These are phyloP conservation scores for Tinospora cordifolia DNA, from an alignment of 164 flowering plant species.

Conservation along the genomic window DNA sequence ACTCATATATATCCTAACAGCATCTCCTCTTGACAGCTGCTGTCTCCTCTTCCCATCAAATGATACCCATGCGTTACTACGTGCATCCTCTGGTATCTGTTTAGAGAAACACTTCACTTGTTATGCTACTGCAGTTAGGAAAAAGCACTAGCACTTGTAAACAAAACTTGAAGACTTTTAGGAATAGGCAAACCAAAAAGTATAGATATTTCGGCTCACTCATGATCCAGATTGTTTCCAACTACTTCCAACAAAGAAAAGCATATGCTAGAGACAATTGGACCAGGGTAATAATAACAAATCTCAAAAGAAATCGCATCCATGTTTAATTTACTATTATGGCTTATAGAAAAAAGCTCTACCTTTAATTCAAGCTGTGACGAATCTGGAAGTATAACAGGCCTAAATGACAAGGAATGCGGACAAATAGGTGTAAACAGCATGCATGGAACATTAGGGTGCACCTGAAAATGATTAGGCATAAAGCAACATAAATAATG, in stretches of 20 bases:
- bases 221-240: too few relatives aligned
- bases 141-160: not conserved
- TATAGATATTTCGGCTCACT: too few relatives aligned
- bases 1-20: constrained; percentile 83
- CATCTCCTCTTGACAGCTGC: constrained; percentile 89
- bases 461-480: constrained; percentile 55
- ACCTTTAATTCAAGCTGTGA: constrained; percentile 93
- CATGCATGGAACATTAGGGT: constrained; percentile 99
- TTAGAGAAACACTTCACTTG: not conserved
- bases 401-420: constrained; percentile 95
- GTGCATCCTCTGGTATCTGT: constrained; percentile 87
- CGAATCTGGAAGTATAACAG: constrained; percentile 98
- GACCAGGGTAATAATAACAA: not conserved
- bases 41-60: constrained; percentile 98
- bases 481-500: not conserved
- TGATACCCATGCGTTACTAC: constrained; percentile 99
- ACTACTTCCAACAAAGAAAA: too few relatives aligned
- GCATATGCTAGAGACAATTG: too few relatives aligned
- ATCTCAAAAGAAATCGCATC: not conserved
- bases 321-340: not conserved
- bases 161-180: not conserved
- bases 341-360: not conserved
- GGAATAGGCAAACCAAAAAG: too few relatives aligned
- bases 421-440: constrained; percentile 97
- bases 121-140: not conserved